Percentiles rank a stretch among this genome's conserved stretches.
phyloP scores from a whole-genome alignment of 2,329 filamentous ascomycete species.

The Fusarium euwallaceae region DNA sequence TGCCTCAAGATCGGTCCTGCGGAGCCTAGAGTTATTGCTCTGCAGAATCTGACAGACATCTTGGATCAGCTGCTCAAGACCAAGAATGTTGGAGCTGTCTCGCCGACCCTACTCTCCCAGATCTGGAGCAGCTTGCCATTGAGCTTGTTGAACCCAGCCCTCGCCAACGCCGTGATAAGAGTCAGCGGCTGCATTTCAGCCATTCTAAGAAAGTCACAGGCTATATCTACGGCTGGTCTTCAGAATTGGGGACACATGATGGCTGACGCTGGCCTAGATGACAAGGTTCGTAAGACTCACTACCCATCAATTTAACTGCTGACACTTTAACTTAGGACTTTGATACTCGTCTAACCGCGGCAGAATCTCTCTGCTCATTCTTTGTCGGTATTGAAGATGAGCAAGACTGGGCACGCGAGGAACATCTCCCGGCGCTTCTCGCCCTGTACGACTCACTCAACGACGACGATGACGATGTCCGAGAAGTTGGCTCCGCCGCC shows the following conservation, averaged over 20 bases:
- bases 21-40: slow-evolving; percentile 61
- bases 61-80: slow-evolving; percentile 57
- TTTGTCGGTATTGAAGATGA: slow-evolving; percentile 48
- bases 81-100: slow-evolving; percentile 46
- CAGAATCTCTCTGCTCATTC: slow-evolving; percentile 67
- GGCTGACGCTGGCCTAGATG: slow-evolving; percentile 60
- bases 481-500: slow-evolving; percentile 71
- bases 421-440: slow-evolving; percentile 69
- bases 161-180: slow-evolving; percentile 64
- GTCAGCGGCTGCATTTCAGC: slow-evolving; percentile 61
- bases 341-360: slow-evolving; percentile 73
- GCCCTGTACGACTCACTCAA: slow-evolving; percentile 82
- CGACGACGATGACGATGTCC: slow-evolving; percentile 93
- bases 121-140: slow-evolving; percentile 58
- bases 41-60: slow-evolving; percentile 61
- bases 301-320: not conserved
- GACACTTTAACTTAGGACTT: slow-evolving; percentile 63
- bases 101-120: slow-evolving; percentile 50
- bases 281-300: slow-evolving; percentile 57
- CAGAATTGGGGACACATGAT: slow-evolving; percentile 65
- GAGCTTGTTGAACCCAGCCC: slow-evolving; percentile 60
- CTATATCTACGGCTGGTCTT: slow-evolving; percentile 37
- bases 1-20: slow-evolving; percentile 55
- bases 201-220: slow-evolving; percentile 45
- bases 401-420: slow-evolving; percentile 43